Conservation (phyloP, 2,329 filamentous ascomycete genomes). For the Scedosporium minutisporum region DNA sequence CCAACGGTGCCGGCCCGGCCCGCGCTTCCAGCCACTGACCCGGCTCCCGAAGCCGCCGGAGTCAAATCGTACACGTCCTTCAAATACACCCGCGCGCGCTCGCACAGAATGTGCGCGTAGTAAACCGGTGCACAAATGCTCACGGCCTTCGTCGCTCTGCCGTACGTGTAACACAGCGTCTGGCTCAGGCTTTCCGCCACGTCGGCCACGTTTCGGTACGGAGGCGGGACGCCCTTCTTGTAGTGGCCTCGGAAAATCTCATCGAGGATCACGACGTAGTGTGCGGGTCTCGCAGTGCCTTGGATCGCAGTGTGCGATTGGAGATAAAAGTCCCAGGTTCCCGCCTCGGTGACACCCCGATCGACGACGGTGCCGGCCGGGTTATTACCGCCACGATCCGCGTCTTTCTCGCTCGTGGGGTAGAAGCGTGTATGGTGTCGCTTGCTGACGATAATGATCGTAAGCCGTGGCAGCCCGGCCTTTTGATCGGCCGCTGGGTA, state of each 20-base stretch:
- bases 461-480: constrained; percentile 45
- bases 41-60: constrained; percentile 9
- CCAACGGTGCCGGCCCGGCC: neutral
- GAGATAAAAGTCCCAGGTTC: constrained; percentile 77
- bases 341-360: constrained; percentile 65
- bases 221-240: constrained; percentile 20
- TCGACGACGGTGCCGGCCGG: constrained; percentile 74
- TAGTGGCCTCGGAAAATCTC: constrained; percentile 47
- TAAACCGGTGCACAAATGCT: constrained; percentile 82
- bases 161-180: constrained; percentile 73
- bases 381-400: constrained; percentile 52
- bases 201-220: constrained; percentile 44
- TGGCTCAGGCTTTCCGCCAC: constrained; percentile 65
- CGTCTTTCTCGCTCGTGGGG: constrained; percentile 45
- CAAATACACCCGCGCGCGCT: constrained; percentile 64
- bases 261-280: constrained; percentile 69
- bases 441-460: constrained; percentile 76
- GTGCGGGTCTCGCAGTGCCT: constrained; percentile 70
- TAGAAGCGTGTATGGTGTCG: constrained; percentile 85
- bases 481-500: constrained; percentile 18
- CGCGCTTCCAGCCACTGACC: constrained; percentile 8
- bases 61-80: constrained; percentile 28
- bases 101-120: constrained; percentile 80
- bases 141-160: constrained; percentile 76
- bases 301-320: constrained; percentile 72